Percentiles rank a stretch among this genome's conserved stretches.
Conservation (phyloP, 495 filamentous ascomycete species). For the Hypomontagnella monticulosa region DNA sequence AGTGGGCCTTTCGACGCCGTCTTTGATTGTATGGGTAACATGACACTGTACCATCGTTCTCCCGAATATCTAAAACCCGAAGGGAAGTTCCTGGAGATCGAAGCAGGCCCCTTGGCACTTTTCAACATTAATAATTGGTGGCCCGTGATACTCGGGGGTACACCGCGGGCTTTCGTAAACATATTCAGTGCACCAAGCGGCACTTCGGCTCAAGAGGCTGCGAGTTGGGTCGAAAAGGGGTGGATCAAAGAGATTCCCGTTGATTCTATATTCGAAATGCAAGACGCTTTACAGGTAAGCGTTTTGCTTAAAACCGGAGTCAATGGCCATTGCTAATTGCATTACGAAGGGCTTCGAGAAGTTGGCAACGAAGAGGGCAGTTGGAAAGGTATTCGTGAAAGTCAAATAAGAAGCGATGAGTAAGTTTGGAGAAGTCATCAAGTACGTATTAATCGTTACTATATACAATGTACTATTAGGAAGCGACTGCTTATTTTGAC, state of each 20-base stretch:
- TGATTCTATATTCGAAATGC: constrained; percentile 26
- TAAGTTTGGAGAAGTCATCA: no score
- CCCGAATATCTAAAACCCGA: no score
- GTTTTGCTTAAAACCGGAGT: background rate
- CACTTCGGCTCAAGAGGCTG: constrained; percentile 24
- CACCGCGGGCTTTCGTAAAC: constrained; percentile 13
- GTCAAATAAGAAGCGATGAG: constrained; percentile 10
- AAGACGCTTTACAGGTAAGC: constrained; percentile 23
- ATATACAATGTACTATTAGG: no score
- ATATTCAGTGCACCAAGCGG: constrained; percentile 29
- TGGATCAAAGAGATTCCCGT: constrained; percentile 26
- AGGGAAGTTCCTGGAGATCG: no score
- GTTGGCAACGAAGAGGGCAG: constrained; percentile 24
- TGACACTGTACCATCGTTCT: no score
- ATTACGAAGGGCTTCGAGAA: constrained; percentile 25
- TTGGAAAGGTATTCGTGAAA: constrained; percentile 32
- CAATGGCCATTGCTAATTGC: background rate
- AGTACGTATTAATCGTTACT: no score
- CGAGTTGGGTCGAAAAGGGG: constrained; percentile 23
- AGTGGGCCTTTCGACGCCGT: no score
- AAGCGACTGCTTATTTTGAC: no score
- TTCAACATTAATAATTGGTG: background rate
- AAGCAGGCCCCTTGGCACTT: no score
- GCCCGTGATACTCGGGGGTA: constrained; percentile 29
- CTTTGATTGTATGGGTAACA: no score